Conservation (phyloP, 1,139 yeast genomes). For the Kodamaea ohmeri region DNA sequence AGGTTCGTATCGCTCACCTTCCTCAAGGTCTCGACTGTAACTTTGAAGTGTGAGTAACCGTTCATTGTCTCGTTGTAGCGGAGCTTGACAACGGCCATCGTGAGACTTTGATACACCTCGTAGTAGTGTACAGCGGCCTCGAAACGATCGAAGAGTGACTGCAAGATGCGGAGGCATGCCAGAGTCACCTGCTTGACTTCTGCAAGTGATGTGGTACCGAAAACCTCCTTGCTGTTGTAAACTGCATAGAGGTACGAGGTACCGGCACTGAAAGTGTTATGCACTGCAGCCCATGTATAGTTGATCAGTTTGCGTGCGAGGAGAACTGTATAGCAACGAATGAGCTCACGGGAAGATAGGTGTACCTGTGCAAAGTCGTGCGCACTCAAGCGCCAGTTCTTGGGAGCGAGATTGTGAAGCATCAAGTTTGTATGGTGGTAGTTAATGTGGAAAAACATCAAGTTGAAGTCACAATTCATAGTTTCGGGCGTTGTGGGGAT, state of each 20-base stretch:
- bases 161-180: constrained; percentile 59
- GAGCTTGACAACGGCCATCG: constrained; percentile 68
- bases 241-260: constrained; percentile 76
- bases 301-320: constrained; percentile 59
- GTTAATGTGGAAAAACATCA: constrained; percentile 67
- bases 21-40: constrained; percentile 18
- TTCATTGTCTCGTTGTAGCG: constrained; percentile 47
- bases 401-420: constrained; percentile 76
- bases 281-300: constrained; percentile 93
- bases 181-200: constrained; percentile 56
- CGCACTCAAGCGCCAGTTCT: constrained; percentile 51
- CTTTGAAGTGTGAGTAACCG: constrained; percentile 19
- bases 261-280: constrained; percentile 85
- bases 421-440: constrained; percentile 73
- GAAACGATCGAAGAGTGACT: constrained; percentile 63
- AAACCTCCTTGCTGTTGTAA: constrained; percentile 59
- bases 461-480: constrained; percentile 74
- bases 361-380: constrained; percentile 58
- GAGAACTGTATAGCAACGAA: constrained; percentile 59
- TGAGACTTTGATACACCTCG: constrained; percentile 67
- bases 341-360: constrained; percentile 64
- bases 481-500: constrained; percentile 56
- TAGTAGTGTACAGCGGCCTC: constrained; percentile 75
- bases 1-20: constrained; percentile 34
- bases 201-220: constrained; percentile 44